These are phyloP conservation scores for Heliosperma pusillum DNA, from an alignment of 148 eudicot species.

Conservation along the genomic window DNA sequence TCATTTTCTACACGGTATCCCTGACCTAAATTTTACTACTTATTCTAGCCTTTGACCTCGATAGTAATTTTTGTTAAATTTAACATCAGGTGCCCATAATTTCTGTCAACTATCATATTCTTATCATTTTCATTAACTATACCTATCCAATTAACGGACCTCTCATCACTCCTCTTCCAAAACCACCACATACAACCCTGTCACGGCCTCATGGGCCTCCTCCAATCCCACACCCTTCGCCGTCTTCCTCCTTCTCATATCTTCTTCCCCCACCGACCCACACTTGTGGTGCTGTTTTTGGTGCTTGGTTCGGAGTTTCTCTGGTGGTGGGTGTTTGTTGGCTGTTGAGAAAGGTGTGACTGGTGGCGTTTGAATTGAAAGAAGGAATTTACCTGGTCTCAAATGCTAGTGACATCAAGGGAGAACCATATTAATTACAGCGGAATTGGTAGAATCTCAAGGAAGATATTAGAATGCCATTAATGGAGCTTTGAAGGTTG, in stretches of 20 bases:
- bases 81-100: not conserved
- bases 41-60: not conserved
- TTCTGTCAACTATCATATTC: not conserved
- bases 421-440: not conserved
- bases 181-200: not conserved
- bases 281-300: not conserved
- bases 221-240: not conserved
- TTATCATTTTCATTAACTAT: not conserved
- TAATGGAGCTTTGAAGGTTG: not conserved
- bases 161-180: not conserved
- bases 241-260: not conserved
- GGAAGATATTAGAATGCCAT: not conserved
- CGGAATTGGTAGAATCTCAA: not conserved
- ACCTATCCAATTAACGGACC: not conserved
- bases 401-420: too few species aligned
- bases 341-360: not conserved
- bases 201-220: not conserved
- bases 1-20: too few species aligned
- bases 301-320: not conserved
- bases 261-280: not conserved
- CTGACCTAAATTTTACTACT: not conserved
- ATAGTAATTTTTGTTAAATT: not conserved
- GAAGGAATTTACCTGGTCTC: too few species aligned
- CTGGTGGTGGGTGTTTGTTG: not conserved
- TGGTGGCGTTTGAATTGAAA: too few species aligned